Base-by-base conservation (phyloP, 2,329 filamentous ascomycete genomes). In the Apiospora phragmitis region DNA sequence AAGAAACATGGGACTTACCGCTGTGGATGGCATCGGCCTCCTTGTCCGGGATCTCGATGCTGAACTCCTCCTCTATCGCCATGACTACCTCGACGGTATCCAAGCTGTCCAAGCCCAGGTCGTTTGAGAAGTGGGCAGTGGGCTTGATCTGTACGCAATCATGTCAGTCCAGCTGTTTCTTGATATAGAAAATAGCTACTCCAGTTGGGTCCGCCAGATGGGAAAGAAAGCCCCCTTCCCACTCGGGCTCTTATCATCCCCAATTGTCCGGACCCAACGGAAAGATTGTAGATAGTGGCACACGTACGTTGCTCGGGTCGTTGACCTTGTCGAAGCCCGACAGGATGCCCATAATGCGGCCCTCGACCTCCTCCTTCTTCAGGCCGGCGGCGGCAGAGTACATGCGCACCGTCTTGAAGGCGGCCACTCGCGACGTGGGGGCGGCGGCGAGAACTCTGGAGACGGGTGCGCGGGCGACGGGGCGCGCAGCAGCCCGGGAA, bases 11-110 rank as follows among this genome's bases (percentile, higher is more conserved):
- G 26, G 35, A 85, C 93, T 77, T 92, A 97, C 94, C 91, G 80
- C 94, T 97, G 89, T 96, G 94, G 83, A 98, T 97, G 75, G 89
- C 88, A 83, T 98, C 95, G 76, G 95, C 95, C 81, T 97, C 94
- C 90, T 97, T 97, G 86, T 98, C 95, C 77, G 95, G 95, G 79
- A 98, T 98, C 89, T 98, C 95, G 83, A 98, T 96, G 92, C 94
- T 90, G 81, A 91, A 90, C 79, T 91, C 87, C 85, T 81, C 96
- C 90, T 99, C 96, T 85, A 99, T 98, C 76, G 96, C 96, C 96
- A 99, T 99, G 79, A 99, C 96, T 76, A 99, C 96, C 89, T 99
- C 96, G 74, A 99, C 96, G 74, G 96, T 98, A 84, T 99, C 96
- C 83, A 99, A 90, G 85, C 93, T 97, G 87, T 99, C 96, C 79